Evolutionary conservation across 805 yeast species (phyloP), one percentile per base, ranked within the genome.

Genomic region (Ogataea saltuana): DNA sequence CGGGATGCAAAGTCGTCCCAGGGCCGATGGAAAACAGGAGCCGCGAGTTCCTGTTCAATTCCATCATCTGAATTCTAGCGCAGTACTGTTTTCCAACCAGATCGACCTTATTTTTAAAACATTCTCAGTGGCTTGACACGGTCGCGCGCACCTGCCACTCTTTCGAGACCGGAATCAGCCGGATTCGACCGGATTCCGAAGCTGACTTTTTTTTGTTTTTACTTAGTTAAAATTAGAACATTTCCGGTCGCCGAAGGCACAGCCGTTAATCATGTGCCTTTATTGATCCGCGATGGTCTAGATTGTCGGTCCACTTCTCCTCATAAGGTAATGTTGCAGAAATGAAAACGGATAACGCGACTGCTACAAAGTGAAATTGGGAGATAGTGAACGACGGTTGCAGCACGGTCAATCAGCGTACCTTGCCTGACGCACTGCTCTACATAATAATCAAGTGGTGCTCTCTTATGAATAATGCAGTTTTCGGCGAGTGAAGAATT

Each of bases 291-390:
- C 28, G 18, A 15, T 15, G 37, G 15, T 33, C 37, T 33, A 33
- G 37, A 33, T 33, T 33, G 37, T 22, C 17, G 8, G 11, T 28
- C 18, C 18, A 22, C 28, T 22, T 33, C 27, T 21, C 37, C 37
- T 6, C 4, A 13, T 33, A 5, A 13, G 27, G 37, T 4, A 33
- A 33, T 33, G 28, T 33, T 11, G 27, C 20, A 21, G 17, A 10
- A 19, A 13, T 33, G 15, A 6, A 33, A 22, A 33, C 37, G 37
- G 37, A 20, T 13, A 13, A 20, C 13, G n/a, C 17, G 7, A 18
- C 10, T 17, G 10, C 7, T n/a, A 11, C 17, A 28, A 22, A 15
- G 12, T 33, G 37, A 33, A 33, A 33, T 23, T 21, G 37, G 37
- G 37, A 28, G 23, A 29, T 33, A 12, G 13, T 17, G n/a, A 8